Conservation (phyloP, 2,329 filamentous ascomycete genomes). For the Phoma herbarum region DNA sequence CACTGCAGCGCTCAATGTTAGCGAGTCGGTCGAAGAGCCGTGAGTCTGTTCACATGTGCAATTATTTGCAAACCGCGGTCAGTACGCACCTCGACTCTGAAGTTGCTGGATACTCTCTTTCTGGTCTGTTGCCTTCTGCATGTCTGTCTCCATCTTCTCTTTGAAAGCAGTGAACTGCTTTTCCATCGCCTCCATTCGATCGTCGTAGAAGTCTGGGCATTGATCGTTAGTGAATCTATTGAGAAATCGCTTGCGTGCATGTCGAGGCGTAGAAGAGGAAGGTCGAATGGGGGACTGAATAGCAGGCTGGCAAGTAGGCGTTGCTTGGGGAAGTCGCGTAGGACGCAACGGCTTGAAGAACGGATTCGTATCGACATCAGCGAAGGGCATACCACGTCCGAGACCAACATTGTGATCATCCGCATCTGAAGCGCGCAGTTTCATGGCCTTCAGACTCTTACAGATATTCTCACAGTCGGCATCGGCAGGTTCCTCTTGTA, state of each 20-base stretch:
- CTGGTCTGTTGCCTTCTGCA: constrained; percentile 71
- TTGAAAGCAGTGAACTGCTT: constrained; percentile 75
- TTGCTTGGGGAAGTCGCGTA: constrained; percentile 38
- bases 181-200: constrained; percentile 79
- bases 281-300: constrained; percentile 27
- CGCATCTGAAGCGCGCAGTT: constrained; percentile 34
- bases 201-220: constrained; percentile 79
- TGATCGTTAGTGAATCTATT: constrained; percentile 77
- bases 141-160: constrained; percentile 74
- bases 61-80: background rate
- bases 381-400: constrained; percentile 38
- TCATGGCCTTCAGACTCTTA: constrained; percentile 36
- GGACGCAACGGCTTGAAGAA: constrained; percentile 33
- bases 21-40: background rate
- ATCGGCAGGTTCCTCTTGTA: constrained; percentile 43
- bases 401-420: constrained; percentile 30
- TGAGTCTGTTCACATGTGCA: too few relatives aligned
- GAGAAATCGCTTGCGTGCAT: constrained; percentile 64
- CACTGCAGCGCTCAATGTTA: constrained; percentile 50
- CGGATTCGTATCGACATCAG: constrained; percentile 39
- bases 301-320: constrained; percentile 30
- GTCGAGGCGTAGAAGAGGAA: constrained; percentile 35
- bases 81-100: constrained; percentile 75
- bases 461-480: constrained; percentile 41
- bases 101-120: constrained; percentile 79